These are phyloP conservation scores for Neofusicoccum kwambonambiense DNA, from an alignment of 2,329 filamentous ascomycete species.

Conservation along the genomic window DNA sequence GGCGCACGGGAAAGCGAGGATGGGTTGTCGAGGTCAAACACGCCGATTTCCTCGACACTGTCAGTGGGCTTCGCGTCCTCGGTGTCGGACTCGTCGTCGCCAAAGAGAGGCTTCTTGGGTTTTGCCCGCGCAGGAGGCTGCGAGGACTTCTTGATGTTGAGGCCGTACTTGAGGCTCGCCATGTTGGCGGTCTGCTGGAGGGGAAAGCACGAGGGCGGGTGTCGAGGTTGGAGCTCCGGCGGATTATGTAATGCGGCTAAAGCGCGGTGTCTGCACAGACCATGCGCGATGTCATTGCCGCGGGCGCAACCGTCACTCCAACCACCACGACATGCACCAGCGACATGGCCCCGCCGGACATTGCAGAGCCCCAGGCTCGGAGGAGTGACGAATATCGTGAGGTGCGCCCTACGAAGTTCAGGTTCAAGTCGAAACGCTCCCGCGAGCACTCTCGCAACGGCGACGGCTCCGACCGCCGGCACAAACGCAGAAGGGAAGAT, in stretches of 20 bases:
- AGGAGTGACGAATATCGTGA: slow-evolving; percentile 25
- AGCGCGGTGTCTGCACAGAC: not conserved
- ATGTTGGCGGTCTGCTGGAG: slow-evolving; percentile 21
- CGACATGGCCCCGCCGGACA: not conserved
- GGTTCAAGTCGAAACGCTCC: slow-evolving; percentile 38
- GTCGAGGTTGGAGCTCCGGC: not conserved
- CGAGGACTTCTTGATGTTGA: slow-evolving; percentile 61
- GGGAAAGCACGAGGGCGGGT: not conserved
- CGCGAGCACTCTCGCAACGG: slow-evolving; percentile 21
- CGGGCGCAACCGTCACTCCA: not conserved
- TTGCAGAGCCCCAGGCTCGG: not conserved
- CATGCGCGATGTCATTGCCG: not conserved
- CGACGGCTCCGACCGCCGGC: slow-evolving; percentile 20
- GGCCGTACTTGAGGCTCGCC: slow-evolving; percentile 52
- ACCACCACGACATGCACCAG: slow-evolving; percentile 21
- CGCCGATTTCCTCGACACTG: slow-evolving; percentile 56
- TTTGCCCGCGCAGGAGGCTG: slow-evolving; percentile 24
- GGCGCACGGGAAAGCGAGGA: slow-evolving; percentile 23
- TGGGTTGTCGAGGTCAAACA: slow-evolving; percentile 48
- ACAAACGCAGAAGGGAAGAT: not conserved
- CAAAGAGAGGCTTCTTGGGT: slow-evolving; percentile 45
- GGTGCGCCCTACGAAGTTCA: slow-evolving; percentile 36
- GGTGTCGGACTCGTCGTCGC: slow-evolving; percentile 57
- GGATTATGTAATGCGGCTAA: slow-evolving; percentile 4
- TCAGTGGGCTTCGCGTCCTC: slow-evolving; percentile 39